Conservation (phyloP, 2,329 filamentous ascomycete genomes). For the Penicillium italicum region DNA sequence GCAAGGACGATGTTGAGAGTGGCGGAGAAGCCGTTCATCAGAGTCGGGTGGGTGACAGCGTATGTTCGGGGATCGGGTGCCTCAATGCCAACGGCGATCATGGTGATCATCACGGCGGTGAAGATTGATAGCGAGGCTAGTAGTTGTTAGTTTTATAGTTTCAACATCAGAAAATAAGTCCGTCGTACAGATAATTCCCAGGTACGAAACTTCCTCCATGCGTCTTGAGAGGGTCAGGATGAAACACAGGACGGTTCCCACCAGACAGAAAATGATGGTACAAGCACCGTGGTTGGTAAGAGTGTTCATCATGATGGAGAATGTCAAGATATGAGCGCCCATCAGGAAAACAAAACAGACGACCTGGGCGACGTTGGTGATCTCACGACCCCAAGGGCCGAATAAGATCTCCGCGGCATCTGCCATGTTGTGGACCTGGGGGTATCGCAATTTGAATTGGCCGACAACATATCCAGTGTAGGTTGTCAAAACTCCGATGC, state of each 20-base stretch:
- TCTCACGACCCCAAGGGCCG: constrained; percentile 58
- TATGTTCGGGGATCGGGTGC: constrained; percentile 19
- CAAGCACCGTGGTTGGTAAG: constrained; percentile 60
- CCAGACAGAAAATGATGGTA: constrained; percentile 59
- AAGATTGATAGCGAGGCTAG: constrained; percentile 61
- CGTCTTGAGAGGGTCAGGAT: constrained; percentile 59
- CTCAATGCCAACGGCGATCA: constrained; percentile 59
- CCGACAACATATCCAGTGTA: constrained; percentile 60
- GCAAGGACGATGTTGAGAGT: background rate
- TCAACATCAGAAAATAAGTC: background rate
- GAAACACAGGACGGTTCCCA: constrained; percentile 57
- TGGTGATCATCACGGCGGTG: constrained; percentile 60
- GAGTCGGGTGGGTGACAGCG: background rate
- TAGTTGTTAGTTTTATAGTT: background rate
- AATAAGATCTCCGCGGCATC: constrained; percentile 63
- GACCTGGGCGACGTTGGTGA: constrained; percentile 59
- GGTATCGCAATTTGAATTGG: constrained; percentile 55
- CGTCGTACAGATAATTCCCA: background rate
- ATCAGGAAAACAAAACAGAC: constrained; percentile 66
- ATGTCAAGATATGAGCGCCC: constrained; percentile 66
- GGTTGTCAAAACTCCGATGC: constrained; percentile 53
- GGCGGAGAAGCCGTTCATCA: background rate
- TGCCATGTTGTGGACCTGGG: constrained; percentile 61
- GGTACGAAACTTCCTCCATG: constrained; percentile 50
- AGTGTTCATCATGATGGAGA: constrained; percentile 63